Base-by-base conservation (phyloP, 148 eudicot genomes). In the Arctostaphylos glauca region DNA sequence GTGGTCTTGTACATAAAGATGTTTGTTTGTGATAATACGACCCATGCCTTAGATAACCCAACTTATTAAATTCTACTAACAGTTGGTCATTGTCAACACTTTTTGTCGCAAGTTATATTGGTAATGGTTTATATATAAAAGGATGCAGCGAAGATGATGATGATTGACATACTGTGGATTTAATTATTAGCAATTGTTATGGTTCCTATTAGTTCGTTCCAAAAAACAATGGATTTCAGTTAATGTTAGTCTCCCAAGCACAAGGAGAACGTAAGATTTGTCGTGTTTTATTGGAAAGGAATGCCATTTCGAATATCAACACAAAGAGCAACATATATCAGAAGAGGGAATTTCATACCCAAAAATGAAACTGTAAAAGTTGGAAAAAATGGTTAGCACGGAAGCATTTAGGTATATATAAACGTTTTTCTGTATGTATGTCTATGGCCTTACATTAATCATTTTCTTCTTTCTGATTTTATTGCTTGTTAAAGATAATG, bases 1-100 rank as follows among this genome's bases (percentile, higher is more conserved):
- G 1, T 74, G 4, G 31, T 66, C 23, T 31, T 72, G 70, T 79
- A 60, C 67, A 52, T n/a, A 80, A 60, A 41, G 46, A 31, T 80
- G 83, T 60, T 12, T 74, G 66, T 19, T 23, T 78, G 49, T n/a
- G n/a, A n/a, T n/a, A n/a, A n/a, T n/a, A n/a, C 15, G 74, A 80
- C 18, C 50, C 9, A 21, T 56, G 50, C 41, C 59, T 46, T 59
- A 31, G 43, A 13, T 78, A 53, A 68, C 12, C 54, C 5, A 13
- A 43, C 13, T 43, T 3, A 79, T 31, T 53, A 18, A 48, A 71
- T 79, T 77, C 50, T 31, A 67, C 47, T 13, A 66, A 43, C 21
- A 81, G 64, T 18, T 76, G 6, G 19, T 66, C 38, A 68, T 72
- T 49, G 6, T 50, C 46, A 18, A 56, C 18, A 54, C 5, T 9